Evolutionary conservation across 352 stramenopile genomes (phyloP).

Genomic region (Globisporangium radiosum): DNA sequence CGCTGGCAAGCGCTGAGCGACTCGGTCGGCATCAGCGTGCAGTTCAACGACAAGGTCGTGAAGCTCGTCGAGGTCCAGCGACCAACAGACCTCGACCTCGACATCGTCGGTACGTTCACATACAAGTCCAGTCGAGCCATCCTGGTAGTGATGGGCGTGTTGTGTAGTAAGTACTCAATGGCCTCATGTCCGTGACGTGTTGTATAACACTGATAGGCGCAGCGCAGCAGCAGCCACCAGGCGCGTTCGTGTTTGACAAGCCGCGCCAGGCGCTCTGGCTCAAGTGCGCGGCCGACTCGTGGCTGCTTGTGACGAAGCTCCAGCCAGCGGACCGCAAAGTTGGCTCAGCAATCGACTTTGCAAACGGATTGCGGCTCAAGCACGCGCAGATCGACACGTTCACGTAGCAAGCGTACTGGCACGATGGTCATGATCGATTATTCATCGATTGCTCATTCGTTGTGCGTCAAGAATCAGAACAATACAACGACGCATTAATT

Average conservation of each 20-base stretch:
- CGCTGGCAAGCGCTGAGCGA: constrained; percentile 75
- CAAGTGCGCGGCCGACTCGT: constrained; percentile 42
- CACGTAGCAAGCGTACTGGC: no score
- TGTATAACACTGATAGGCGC: neutral
- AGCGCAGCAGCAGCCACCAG: constrained; percentile 8
- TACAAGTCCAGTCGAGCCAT: neutral
- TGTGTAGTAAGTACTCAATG: no score
- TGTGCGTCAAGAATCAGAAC: no score
- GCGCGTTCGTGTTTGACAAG: constrained; percentile 78
- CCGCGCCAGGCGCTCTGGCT: constrained; percentile 61
- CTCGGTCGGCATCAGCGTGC: constrained; percentile 57
- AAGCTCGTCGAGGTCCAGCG: constrained; percentile 62
- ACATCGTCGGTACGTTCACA: constrained; percentile 4
- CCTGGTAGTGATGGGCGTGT: neutral
- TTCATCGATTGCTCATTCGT: no score
- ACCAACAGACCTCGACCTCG: constrained; percentile 34
- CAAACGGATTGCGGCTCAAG: constrained; percentile 74
- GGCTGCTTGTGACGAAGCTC: constrained; percentile 64
- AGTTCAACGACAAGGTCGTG: constrained; percentile 58
- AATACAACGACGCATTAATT: no score
- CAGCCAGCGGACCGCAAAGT: constrained; percentile 64
- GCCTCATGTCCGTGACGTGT: no score
- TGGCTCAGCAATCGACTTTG: constrained; percentile 62
- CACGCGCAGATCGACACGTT: constrained; percentile 22
- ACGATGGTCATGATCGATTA: no score